Conservation (phyloP, 148 eudicot genomes). For the Camellia sinensis region DNA sequence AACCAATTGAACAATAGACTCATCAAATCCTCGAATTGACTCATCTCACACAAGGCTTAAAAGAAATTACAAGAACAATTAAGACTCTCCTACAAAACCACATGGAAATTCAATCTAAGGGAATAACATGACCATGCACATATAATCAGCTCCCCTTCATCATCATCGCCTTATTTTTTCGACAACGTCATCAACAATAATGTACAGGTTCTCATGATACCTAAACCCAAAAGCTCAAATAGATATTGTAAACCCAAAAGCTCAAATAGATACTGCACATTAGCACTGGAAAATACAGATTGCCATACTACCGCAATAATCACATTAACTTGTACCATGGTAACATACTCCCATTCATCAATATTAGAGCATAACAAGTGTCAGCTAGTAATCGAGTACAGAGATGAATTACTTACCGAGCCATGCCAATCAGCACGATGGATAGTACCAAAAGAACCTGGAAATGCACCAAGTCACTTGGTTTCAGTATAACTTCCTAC, state of each 20-base stretch:
- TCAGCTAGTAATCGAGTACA: neutral
- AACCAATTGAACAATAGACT: neutral
- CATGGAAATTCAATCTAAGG: neutral
- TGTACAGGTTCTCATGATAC: neutral
- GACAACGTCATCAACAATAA: neutral
- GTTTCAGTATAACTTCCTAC: neutral
- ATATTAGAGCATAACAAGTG: neutral
- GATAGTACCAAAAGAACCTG: conserved; percentile 97
- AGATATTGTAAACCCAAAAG: conserved; percentile 10
- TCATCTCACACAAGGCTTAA: neutral
- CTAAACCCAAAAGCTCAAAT: too few species aligned
- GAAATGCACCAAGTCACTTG: conserved; percentile 15
- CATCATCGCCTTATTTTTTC: neutral
- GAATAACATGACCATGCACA: neutral
- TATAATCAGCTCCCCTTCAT: conserved; percentile 6
- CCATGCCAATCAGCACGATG: conserved; percentile 97
- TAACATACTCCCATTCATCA: neutral
- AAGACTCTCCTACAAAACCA: neutral
- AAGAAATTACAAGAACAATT: neutral
- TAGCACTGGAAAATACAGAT: neutral
- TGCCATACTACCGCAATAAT: too few species aligned
- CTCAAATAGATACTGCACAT: neutral
- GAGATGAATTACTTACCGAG: conserved; percentile 50
- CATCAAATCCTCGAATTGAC: neutral
- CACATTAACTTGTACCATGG: neutral